Evolutionary conservation across 176 grass and related monocot species (phyloP).

Genomic region (Oryza coarctata): DNA sequence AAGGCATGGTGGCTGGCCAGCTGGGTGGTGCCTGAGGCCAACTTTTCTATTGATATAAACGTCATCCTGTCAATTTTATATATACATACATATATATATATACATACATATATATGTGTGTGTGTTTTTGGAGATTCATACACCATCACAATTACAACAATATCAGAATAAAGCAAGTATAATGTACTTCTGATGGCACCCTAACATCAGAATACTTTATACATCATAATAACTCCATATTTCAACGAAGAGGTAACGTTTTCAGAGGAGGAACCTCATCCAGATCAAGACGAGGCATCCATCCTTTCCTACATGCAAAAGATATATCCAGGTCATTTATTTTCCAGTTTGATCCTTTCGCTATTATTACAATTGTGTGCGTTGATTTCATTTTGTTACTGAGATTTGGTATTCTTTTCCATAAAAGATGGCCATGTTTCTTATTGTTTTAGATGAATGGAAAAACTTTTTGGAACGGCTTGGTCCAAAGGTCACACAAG

Average conservation of each 20-base stretch:
- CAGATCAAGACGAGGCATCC: slow-evolving; percentile 77
- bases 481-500: slow-evolving; percentile 48
- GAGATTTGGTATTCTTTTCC: slow-evolving; percentile 8
- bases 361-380: background rate
- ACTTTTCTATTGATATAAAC: slow-evolving; percentile 1
- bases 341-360: background rate
- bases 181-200: background rate
- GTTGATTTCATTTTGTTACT: slow-evolving; percentile 16
- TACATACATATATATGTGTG: too few relatives aligned
- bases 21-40: background rate
- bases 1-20: too few relatives aligned
- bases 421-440: background rate
- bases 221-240: slow-evolving; percentile 86
- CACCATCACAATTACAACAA: background rate
- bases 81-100: too few relatives aligned
- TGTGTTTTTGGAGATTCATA: slow-evolving; percentile 16
- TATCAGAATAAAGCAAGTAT: slow-evolving; percentile 12
- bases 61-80: background rate
- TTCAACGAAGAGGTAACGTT: slow-evolving; percentile 93
- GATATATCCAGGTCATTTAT: slow-evolving; percentile 80
- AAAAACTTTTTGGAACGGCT: slow-evolving; percentile 78
- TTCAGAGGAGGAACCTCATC: slow-evolving; percentile 83
- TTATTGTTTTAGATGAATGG: slow-evolving; percentile 73
- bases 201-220: slow-evolving; percentile 28
- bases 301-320: slow-evolving; percentile 91